Evolutionary conservation across 208 protist genomes (phyloP).

Genomic region (Crithidia bombi): DNA sequence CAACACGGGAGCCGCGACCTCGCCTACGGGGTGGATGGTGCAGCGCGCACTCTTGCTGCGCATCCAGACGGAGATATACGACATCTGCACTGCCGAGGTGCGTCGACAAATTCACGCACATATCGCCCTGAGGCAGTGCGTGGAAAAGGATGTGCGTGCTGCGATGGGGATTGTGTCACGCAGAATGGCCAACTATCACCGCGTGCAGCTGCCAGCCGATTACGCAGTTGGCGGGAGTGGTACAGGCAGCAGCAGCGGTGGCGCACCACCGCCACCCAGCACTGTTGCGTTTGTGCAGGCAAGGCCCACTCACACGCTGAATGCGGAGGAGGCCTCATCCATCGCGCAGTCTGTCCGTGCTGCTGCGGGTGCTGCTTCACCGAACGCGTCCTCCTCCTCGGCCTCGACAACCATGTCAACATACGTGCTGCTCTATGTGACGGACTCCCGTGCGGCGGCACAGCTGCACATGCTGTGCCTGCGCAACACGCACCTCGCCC

Average conservation of each 20-base stretch:
- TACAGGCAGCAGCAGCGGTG: too few species aligned
- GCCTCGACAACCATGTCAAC: neutral
- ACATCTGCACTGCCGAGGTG: constrained; percentile 80
- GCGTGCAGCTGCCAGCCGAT: constrained; percentile 23
- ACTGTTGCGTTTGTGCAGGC: constrained; percentile 45
- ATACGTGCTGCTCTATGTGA: constrained; percentile 58
- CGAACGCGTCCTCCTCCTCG: neutral
- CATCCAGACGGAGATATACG: constrained; percentile 93
- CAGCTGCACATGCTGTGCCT: constrained; percentile 74
- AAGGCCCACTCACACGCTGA: constrained; percentile 10
- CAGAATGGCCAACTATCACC: constrained; percentile 27
- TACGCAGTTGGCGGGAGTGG: constrained; percentile 21
- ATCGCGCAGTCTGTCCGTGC: constrained; percentile 39
- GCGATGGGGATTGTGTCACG: constrained; percentile 34
- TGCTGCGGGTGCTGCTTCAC: neutral
- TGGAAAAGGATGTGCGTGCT: constrained; percentile 70
- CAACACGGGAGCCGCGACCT: constrained; percentile 35
- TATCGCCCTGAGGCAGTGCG: constrained; percentile 56
- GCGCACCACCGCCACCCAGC: constrained; percentile 45
- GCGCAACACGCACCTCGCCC: constrained; percentile 55
- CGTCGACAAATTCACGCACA: constrained; percentile 52
- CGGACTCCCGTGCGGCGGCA: constrained; percentile 70
- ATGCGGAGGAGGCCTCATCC: constrained; percentile 39
- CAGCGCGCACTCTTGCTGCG: constrained; percentile 85
- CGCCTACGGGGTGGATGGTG: constrained; percentile 97